Percentiles rank a stretch among this genome's conserved stretches.
These are phyloP conservation scores for Aspergillus candidus DNA, from an alignment of 2,329 filamentous ascomycete genomes.

Conservation along the genomic window DNA sequence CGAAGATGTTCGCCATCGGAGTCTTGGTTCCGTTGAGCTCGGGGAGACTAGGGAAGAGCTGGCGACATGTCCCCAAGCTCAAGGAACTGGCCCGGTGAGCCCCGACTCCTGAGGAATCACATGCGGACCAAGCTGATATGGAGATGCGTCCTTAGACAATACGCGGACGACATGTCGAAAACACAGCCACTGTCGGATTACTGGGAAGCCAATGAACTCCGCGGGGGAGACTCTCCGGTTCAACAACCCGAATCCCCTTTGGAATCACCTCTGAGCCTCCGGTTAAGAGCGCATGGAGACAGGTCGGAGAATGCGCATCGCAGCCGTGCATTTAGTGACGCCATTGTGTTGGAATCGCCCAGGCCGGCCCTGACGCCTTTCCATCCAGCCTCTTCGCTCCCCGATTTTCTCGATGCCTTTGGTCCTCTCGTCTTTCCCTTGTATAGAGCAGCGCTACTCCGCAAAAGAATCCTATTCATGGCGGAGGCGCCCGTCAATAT, in stretches of 20 bases:
- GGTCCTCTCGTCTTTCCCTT: conserved; percentile 90
- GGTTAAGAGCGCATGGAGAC: conserved; percentile 49
- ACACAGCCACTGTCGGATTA: conserved; percentile 66
- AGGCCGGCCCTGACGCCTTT: conserved; percentile 62
- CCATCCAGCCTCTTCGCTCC: conserved; percentile 82
- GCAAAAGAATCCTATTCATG: conserved; percentile 83
- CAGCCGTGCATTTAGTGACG: conserved; percentile 38
- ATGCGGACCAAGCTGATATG: no score
- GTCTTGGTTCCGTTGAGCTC: conserved; percentile 79
- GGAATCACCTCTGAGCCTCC: conserved; percentile 47
- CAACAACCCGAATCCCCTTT: conserved; percentile 43
- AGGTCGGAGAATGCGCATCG: conserved; percentile 25
- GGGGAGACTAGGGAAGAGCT: conserved; percentile 78
- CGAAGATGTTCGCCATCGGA: conserved; percentile 87
- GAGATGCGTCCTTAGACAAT: conserved; percentile 29
- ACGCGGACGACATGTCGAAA: conserved; percentile 60
- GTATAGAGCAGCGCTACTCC: conserved; percentile 75
- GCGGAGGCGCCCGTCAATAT: conserved; percentile 78
- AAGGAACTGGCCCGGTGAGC: conserved; percentile 65
- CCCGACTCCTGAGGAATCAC: no score
- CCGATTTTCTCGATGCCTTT: conserved; percentile 70
- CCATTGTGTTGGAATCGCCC: conserved; percentile 34
- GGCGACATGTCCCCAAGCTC: conserved; percentile 75
- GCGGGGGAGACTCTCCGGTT: conserved; percentile 33
- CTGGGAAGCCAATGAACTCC: conserved; percentile 55